Evolutionary conservation across 148 eudicot species (phyloP), one percentile per base, ranked within the genome.

Genomic region (Rhododendron vialii): DNA sequence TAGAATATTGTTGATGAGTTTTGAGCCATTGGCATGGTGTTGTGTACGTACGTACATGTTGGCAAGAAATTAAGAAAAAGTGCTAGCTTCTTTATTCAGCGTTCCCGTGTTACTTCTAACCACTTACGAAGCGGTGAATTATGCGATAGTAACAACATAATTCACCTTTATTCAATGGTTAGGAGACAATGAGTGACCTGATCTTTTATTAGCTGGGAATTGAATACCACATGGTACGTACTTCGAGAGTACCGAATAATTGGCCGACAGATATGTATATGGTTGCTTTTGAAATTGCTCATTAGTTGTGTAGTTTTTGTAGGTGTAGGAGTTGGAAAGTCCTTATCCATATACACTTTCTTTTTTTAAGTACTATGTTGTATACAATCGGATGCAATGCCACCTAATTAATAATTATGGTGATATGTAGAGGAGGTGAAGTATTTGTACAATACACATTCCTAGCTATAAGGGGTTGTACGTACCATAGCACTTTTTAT

Each of bases 341-440:
- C 81, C 45, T 85, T 88, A 80, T 85, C 85, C 78, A 81, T 85
- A 24, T 45, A 73, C 87, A 75, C 76, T 84, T 20, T 14, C 20
- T 53, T 53, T 45, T 7, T 47, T 47, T 7, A 3, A 50, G 10
- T 47, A 10, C 3, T 55, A 33, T n/a, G 53, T 41, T 45, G 47
- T 57, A 26, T 30, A 74, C 35, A 3, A 74, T 57, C 38, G 35
- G 85, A 84, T 85, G 81, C 74, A 24, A 82, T 78, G 50, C 53
- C 81, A 47, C 53, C 51, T 87, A 38, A 11, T 67, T 11, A 24
- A n/a, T 57, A 15, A 57, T 59, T 10, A 9, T 63, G 28, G 22
- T 61, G 59, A 53, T 53, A 14, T 0, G 6, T 59, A 59, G n/a
- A 61, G 67, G 24, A 57, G 7, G 63, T 5, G 63, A 57, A 57